Percentiles rank a stretch among this genome's conserved stretches.
phyloP scores from a whole-genome alignment of 83 land plant genomes.

The Larix sibirica region DNA sequence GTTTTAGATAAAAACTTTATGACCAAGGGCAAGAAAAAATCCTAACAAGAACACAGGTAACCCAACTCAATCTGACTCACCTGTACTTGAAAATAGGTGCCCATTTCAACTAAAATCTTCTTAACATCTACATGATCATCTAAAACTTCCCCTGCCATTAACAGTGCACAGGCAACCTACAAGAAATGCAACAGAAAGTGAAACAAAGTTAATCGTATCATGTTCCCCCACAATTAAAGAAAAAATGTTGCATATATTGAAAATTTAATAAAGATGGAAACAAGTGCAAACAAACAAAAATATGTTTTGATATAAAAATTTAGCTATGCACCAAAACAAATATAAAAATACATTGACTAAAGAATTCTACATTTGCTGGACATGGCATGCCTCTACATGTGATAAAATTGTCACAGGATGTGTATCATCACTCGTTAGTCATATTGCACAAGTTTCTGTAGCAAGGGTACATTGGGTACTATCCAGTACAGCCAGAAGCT shows the following conservation, averaged over 20 bases:
- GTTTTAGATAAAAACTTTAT: not conserved
- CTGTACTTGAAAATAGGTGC: slow-evolving; percentile 99
- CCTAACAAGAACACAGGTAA: slow-evolving; percentile 3
- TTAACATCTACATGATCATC: slow-evolving; percentile 62
- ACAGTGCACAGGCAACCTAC: slow-evolving; percentile 97
- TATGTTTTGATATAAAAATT: not conserved
- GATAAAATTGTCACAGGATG: not conserved
- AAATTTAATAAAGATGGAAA: not conserved
- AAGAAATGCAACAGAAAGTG: not conserved
- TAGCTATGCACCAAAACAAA: not conserved
- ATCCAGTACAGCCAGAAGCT: no score
- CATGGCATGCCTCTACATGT: not conserved
- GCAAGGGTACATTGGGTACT: no score
- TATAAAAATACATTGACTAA: not conserved
- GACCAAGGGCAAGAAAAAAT: not conserved
- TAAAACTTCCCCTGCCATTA: slow-evolving; percentile 78
- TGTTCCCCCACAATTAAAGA: not conserved
- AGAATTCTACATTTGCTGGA: not conserved
- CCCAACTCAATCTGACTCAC: slow-evolving; percentile 27
- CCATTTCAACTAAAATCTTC: slow-evolving; percentile 88
- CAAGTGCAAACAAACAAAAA: not conserved
- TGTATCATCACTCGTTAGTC: not conserved
- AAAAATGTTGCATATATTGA: not conserved
- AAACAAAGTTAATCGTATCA: not conserved
- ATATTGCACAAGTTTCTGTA: no score